These are phyloP conservation scores for Filobasidium wieringae DNA, from an alignment of 768 basidiomycete genomes.

Conservation along the genomic window DNA sequence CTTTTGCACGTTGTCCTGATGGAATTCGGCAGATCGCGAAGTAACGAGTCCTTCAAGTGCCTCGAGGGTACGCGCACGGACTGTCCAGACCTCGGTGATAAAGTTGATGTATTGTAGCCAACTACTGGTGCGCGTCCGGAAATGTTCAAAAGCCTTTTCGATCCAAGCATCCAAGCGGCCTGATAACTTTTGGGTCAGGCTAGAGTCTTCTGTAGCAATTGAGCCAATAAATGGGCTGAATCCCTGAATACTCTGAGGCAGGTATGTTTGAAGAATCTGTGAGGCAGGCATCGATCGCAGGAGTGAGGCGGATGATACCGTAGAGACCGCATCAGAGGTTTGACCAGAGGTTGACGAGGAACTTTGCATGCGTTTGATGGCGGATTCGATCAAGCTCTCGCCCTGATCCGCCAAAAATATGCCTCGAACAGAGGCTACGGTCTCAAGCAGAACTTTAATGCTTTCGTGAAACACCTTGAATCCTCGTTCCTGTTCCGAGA, in stretches of 20 bases:
- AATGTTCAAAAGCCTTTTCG: slow-evolving; percentile 43
- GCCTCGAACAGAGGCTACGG: slow-evolving; percentile 13
- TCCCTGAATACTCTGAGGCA: slow-evolving; percentile 57
- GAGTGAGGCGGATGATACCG: slow-evolving; percentile 55
- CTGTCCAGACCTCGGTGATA: slow-evolving; percentile 59
- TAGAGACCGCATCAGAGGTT: background rate
- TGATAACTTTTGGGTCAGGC: slow-evolving; percentile 43
- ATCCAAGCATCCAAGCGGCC: slow-evolving; percentile 57
- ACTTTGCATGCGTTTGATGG: background rate
- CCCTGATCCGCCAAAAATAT: slow-evolving; percentile 16
- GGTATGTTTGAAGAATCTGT: slow-evolving; percentile 57
- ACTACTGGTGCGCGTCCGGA: slow-evolving; percentile 44
- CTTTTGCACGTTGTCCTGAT: slow-evolving; percentile 43
- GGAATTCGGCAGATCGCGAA: slow-evolving; percentile 41
- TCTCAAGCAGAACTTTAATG: slow-evolving; percentile 21
- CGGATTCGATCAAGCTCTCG: background rate
- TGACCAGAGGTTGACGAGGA: background rate
- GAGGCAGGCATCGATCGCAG: slow-evolving; percentile 68
- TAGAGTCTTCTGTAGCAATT: slow-evolving; percentile 45
- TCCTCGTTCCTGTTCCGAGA: slow-evolving; percentile 14
- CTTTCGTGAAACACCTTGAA: slow-evolving; percentile 17
- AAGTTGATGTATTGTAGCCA: slow-evolving; percentile 55
- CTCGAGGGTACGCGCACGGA: slow-evolving; percentile 46
- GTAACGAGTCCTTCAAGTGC: slow-evolving; percentile 41
- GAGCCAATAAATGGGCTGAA: slow-evolving; percentile 77